Percentiles rank a stretch among this genome's conserved stretches.
Conservation (phyloP, 176 grass and related monocot species). For the Cenchrus americanus region DNA sequence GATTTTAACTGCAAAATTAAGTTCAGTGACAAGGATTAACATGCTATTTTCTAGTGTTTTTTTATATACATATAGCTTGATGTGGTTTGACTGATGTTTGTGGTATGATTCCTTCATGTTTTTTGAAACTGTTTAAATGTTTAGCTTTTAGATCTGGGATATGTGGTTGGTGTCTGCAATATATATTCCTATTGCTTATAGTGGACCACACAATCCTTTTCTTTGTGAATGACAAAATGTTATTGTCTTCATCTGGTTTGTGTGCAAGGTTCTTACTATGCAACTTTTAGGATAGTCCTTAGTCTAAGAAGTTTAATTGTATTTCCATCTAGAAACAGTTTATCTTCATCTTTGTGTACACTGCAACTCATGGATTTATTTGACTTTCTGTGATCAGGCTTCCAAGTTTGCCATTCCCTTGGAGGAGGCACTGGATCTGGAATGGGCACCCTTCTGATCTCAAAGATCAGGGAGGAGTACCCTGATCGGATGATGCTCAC, state of each 20-base stretch:
- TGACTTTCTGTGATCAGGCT: conserved; percentile 50
- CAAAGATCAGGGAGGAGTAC: conserved; percentile 93
- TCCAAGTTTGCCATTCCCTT: conserved; percentile 88
- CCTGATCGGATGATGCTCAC: conserved; percentile 94
- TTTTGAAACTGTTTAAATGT: not conserved
- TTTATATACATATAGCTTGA: not conserved
- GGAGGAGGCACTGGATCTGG: conserved; percentile 89
- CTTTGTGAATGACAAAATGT: not conserved
- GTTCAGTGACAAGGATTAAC: too few relatives aligned
- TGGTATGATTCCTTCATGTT: not conserved
- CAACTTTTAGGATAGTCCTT: not conserved
- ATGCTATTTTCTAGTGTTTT: too few relatives aligned
- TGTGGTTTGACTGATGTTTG: not conserved
- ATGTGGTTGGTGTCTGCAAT: not conserved
- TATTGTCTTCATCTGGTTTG: not conserved
- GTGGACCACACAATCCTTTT: not conserved
- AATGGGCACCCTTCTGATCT: conserved; percentile 90
- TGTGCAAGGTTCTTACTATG: not conserved
- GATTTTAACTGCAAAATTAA: not conserved
- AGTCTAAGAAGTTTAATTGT: not conserved
- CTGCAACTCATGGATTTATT: not conserved
- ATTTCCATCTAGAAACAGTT: not conserved
- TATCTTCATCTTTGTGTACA: not conserved
- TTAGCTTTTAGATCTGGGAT: not conserved
- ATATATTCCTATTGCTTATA: not conserved